Conservation (phyloP, 352 stramenopile genomes). For the Phytophthora palmivora region DNA sequence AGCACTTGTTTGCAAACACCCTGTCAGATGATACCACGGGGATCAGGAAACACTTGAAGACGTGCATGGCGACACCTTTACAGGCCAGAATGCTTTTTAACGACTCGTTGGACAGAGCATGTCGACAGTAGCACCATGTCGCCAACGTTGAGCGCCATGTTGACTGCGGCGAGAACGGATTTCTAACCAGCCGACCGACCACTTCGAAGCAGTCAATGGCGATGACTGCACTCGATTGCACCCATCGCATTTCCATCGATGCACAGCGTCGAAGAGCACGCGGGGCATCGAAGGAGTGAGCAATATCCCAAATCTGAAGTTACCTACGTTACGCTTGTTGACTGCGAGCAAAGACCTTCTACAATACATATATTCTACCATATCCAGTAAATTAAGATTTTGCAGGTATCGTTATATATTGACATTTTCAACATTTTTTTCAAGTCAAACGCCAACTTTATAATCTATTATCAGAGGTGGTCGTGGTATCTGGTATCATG, state of each 20-base stretch:
- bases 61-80: slow-evolving; percentile 9
- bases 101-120: slow-evolving; percentile 2
- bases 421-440: no score
- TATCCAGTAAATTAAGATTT: no score
- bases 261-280: slow-evolving; percentile 8
- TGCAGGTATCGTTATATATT: no score
- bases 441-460: no score
- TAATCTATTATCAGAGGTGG: not conserved
- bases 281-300: slow-evolving; percentile 8
- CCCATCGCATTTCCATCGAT: not conserved
- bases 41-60: slow-evolving; percentile 1
- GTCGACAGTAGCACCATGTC: slow-evolving; percentile 7
- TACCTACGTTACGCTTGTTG: slow-evolving; percentile 12
- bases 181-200: not conserved
- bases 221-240: slow-evolving; percentile 8
- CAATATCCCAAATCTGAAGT: not conserved
- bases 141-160: not conserved
- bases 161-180: slow-evolving; percentile 5
- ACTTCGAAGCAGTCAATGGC: slow-evolving; percentile 1
- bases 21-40: slow-evolving; percentile 12
- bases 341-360: slow-evolving; percentile 12
- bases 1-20: slow-evolving; percentile 18
- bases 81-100: slow-evolving; percentile 6
- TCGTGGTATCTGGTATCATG: not conserved
- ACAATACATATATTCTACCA: not conserved